A percentile compares a stretch with the other conserved stretches of the same genome.
These are phyloP conservation scores for Petunia secreta DNA, from an alignment of 257 asterid species.

Conservation along the genomic window DNA sequence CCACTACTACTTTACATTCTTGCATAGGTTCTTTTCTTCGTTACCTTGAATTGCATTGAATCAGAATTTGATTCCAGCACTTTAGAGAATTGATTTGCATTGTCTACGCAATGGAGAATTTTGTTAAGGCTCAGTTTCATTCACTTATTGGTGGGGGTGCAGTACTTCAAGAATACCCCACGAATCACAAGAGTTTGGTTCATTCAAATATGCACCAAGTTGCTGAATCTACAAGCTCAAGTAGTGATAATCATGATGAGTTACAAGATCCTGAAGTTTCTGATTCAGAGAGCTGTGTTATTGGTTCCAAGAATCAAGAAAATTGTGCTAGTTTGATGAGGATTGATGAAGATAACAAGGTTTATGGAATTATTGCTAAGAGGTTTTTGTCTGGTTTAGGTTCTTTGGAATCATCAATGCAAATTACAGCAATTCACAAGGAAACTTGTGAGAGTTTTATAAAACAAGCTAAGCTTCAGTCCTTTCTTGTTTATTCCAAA, in stretches of 20 bases:
- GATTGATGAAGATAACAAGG: conserved; percentile 21
- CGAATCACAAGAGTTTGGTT: conserved; percentile 12
- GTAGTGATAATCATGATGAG: neutral
- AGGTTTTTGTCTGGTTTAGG: conserved; percentile 24
- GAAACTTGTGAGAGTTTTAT: conserved; percentile 11
- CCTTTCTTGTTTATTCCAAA: conserved; percentile 25
- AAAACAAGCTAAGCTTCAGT: conserved; percentile 29
- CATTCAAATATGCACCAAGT: neutral
- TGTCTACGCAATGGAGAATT: conserved; percentile 16
- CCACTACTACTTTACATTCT: neutral
- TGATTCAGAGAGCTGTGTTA: neutral
- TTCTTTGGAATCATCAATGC: conserved; percentile 8
- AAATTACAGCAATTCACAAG: conserved; percentile 23
- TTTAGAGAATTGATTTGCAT: neutral
- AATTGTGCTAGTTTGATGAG: neutral
- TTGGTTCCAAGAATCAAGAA: neutral
- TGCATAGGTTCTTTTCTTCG: conserved; percentile 16
- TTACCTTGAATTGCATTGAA: neutral
- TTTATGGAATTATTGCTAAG: neutral
- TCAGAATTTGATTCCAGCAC: neutral
- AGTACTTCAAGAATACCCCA: neutral
- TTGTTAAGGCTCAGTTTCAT: conserved; percentile 17
- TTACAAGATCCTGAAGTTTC: conserved; percentile 23
- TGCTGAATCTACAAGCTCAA: neutral
- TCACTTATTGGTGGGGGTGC: conserved; percentile 8